A percentile compares a stretch with the other conserved stretches of the same genome.
Evolutionary conservation across 768 basidiomycete genomes (phyloP).

Genomic region (Bullera alba): DNA sequence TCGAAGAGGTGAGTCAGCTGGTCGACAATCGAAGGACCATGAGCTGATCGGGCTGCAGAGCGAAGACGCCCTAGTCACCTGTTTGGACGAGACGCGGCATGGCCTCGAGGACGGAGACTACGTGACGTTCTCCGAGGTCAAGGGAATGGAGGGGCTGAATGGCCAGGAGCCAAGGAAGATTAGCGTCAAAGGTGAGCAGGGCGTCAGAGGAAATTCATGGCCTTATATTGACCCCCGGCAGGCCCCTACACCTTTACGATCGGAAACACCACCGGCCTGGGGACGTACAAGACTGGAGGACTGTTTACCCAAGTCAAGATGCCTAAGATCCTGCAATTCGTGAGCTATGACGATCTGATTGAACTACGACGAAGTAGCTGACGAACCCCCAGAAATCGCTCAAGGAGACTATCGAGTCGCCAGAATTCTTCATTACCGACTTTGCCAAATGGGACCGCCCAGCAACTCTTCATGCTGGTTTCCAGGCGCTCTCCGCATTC

Average conservation of each 20-base stretch:
- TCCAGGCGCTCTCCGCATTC: conserved; percentile 86
- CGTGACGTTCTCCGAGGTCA: conserved; percentile 90
- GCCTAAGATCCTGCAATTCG: conserved; percentile 92
- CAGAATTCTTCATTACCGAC: conserved; percentile 89
- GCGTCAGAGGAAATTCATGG: background rate
- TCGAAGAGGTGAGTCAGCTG: conserved; percentile 60
- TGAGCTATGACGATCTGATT: conserved; percentile 51
- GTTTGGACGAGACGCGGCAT: conserved; percentile 92
- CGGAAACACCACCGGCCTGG: conserved; percentile 74
- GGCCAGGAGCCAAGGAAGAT: conserved; percentile 85
- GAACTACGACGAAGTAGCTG: background rate
- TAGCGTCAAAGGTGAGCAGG: conserved; percentile 62
- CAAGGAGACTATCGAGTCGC: conserved; percentile 68
- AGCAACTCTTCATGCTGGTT: conserved; percentile 79
- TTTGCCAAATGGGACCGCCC: conserved; percentile 96
- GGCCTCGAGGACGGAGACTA: conserved; percentile 98
- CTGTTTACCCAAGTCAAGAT: conserved; percentile 98
- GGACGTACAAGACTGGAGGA: conserved; percentile 76
- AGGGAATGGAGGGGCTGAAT: conserved; percentile 89
- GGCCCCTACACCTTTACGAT: conserved; percentile 95
- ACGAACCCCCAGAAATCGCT: conserved; percentile 69
- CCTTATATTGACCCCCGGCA: conserved; percentile 10
- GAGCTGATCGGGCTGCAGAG: conserved; percentile 52
- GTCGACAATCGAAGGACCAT: background rate
- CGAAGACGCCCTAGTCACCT: conserved; percentile 85